Evolutionary conservation across 225 moss, liverwort and hornwort genomes (phyloP), one percentile per base, ranked within the genome.

Genomic region (Sphagnum tenellum): DNA sequence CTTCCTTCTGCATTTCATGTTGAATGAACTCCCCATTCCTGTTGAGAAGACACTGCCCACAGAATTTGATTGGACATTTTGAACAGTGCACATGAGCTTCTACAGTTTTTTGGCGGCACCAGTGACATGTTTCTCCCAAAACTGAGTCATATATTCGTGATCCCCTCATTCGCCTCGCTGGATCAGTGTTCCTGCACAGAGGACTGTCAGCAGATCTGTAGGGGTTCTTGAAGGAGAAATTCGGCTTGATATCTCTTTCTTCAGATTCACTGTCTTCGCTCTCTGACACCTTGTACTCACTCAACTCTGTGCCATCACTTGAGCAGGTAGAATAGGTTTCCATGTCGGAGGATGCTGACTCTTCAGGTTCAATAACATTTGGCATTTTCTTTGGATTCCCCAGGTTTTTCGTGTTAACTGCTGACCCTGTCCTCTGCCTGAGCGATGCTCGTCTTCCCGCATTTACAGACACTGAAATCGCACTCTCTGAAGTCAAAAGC

Each of bases 81-180:
- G 80, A 61, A 48, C 84, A 84, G 73, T 81, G 77, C 3, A 76
- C 84, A 56, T 84, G 84, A 56, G 62, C 77, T 73, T 84, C 84
- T 71, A 84, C 84, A 4, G 84, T 84, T 61, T 84, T 84, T 56
- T 84, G 84, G n/a, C 81, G 81, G 46, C 84, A 84, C 81, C 84
- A 84, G 9, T 84, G 84, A 60, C 84, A 84, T 14, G 84, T 84
- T 46, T 45, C 71, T n/a, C 84, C 84, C 12, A 81, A 69, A 45
- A 53, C 64, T 4, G 84, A 84, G 69, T 84, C 84, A 46, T 84
- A 84, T 1, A 84, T 3, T 4, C 84, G 75, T 12, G 80, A 78
- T 44, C 81, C 73, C 49, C 73, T 71, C n/a, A 81, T 78, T 78
- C 6, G 4, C 2, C 8, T 12, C 58, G 0, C 58, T 44, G 6